phyloP scores from a whole-genome alignment of 345 rosid genomes.

The Nephelium lappaceum region DNA sequence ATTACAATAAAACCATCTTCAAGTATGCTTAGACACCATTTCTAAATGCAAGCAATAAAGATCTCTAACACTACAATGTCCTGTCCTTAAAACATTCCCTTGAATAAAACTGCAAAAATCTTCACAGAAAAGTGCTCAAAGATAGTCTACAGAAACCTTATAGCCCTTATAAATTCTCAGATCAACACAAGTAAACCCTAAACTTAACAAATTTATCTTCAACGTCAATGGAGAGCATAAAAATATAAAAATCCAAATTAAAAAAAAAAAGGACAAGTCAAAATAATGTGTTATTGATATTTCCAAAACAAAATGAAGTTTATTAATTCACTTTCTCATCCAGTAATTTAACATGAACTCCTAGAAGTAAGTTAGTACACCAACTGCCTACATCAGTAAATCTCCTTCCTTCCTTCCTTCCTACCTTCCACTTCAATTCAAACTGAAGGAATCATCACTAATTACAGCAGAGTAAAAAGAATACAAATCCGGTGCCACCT shows the following conservation, averaged over 20 bases:
- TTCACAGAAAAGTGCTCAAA: not conserved
- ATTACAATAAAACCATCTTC: not conserved
- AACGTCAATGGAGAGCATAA: not conserved
- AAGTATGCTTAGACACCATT: not conserved
- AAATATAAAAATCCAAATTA: not conserved
- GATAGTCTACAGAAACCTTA: not conserved
- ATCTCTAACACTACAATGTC: conserved; percentile 1
- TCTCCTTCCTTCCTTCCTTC: not conserved
- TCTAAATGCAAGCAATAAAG: not conserved
- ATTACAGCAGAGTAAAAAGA: not conserved
- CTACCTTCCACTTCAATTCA: not conserved
- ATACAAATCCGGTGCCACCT: not conserved
- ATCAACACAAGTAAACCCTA: not conserved
- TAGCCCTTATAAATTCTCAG: not conserved
- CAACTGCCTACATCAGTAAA: conserved; percentile 5
- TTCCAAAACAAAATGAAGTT: not conserved
- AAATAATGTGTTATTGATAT: not conserved
- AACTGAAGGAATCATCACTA: not conserved
- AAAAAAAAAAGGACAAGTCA: too few species aligned
- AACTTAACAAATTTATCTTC: not conserved
- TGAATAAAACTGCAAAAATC: not conserved
- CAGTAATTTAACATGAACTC: not conserved
- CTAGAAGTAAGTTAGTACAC: not conserved
- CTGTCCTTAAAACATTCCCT: not conserved
- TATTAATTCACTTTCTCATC: not conserved